Evolutionary conservation across 2,329 filamentous ascomycete genomes (phyloP).

Genomic region (Sarocladium oryzae): DNA sequence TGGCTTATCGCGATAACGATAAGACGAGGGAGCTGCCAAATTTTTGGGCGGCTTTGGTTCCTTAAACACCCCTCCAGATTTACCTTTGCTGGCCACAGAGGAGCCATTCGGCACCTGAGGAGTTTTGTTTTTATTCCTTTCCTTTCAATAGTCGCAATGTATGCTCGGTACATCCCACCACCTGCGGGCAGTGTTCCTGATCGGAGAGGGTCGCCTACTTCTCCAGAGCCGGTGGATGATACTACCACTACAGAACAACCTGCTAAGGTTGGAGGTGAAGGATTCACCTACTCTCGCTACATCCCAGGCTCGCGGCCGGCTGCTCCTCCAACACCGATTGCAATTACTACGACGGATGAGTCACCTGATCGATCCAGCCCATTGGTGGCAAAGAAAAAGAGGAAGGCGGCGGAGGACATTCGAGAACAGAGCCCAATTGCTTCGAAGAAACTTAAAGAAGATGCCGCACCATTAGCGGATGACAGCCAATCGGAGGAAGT

Average conservation of each 20-base stretch:
- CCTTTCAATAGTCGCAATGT: constrained; percentile 22
- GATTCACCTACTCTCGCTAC: constrained; percentile 34
- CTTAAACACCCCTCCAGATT: constrained; percentile 2
- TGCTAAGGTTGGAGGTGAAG: constrained; percentile 14
- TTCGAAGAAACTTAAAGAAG: constrained; percentile 20
- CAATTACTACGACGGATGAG: not conserved
- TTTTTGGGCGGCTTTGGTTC: not conserved
- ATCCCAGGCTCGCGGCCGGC: constrained; percentile 26
- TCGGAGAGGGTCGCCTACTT: constrained; percentile 9
- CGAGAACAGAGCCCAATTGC: constrained; percentile 6
- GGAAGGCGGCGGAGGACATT: not conserved
- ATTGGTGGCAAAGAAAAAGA: constrained; percentile 3
- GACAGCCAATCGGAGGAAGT: not conserved
- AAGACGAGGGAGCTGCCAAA: constrained; percentile 4
- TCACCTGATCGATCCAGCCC: not conserved
- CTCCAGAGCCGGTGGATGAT: not conserved
- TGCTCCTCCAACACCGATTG: constrained; percentile 4
- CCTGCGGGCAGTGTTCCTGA: constrained; percentile 17
- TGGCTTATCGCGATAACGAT: not conserved
- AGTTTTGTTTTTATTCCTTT: not conserved
- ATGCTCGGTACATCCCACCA: constrained; percentile 37
- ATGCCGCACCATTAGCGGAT: not conserved
- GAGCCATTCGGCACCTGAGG: not conserved
- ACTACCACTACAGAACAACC: not conserved
- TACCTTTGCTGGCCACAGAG: not conserved